phyloP scores from a whole-genome alignment of 2,329 filamentous ascomycete genomes.

The Colletotrichum coccodes region DNA sequence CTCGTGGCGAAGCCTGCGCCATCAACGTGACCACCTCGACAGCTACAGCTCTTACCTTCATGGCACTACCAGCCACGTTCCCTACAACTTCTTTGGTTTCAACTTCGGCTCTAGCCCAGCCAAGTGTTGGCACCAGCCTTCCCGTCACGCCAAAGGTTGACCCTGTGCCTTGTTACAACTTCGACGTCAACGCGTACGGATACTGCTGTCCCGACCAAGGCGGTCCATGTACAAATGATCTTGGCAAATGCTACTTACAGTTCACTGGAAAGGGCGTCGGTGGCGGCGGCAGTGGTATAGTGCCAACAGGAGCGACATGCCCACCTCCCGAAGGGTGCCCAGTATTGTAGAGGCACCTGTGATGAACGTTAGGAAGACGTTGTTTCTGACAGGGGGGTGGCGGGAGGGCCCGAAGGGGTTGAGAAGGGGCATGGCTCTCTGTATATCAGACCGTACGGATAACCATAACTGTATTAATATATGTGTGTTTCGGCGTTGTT shows the following conservation, averaged over 20 bases:
- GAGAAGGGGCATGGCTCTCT: no score
- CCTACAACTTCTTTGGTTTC: not conserved
- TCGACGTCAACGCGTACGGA: not conserved
- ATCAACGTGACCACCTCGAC: not conserved
- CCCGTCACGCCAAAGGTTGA: not conserved
- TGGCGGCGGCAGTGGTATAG: not conserved
- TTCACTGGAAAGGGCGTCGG: not conserved
- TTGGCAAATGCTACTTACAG: not conserved
- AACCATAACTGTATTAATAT: no score
- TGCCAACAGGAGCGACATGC: not conserved
- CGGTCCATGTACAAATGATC: not conserved
- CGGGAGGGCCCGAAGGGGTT: no score
- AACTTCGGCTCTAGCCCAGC: not conserved
- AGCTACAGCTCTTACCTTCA: not conserved
- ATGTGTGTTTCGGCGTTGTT: no score
- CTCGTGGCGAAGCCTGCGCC: not conserved
- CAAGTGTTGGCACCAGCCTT: not conserved
- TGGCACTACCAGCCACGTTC: not conserved
- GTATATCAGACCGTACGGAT: no score
- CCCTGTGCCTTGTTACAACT: constrained; percentile 4
- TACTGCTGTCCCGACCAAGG: not conserved
- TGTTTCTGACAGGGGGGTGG: no score
- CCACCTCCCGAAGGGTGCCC: no score
- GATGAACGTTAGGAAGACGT: no score
- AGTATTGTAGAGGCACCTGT: no score